Base-by-base conservation (phyloP, 2,329 filamentous ascomycete genomes). In the Sclerotiophoma versabilis region DNA sequence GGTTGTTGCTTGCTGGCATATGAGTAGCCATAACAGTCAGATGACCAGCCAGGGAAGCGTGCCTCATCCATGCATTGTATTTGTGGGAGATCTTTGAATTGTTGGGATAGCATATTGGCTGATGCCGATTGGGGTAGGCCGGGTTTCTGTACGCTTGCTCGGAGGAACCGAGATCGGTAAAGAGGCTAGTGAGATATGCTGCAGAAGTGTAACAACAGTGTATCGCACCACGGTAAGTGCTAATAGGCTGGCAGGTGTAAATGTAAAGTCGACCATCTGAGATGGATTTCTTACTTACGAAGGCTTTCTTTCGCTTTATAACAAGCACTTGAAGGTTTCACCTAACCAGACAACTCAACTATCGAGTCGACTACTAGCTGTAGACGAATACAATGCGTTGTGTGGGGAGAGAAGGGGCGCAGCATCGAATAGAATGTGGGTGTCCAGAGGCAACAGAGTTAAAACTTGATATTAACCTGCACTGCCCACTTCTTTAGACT, bases 41-140 rank as follows among this genome's bases (percentile, higher is more conserved):
- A 26, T 29, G 45, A 42, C 63, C 64, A 65, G 20, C 26, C 10
- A 12, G 30, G 27, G 30, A 46, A 63, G 29, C 51, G 57, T 34
- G 57, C n/a, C 5, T 69, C 66, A 25, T 71, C 67, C 51, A 60
- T 55, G 19, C 54, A 51, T 8, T 64, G 55, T 23, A 75, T 72
- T 41, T 71, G 69, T 15, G 67, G 67, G 15, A 74, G 49, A 54
- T 73, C 69, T 48, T 57, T 34, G 49, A 66, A 73, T 29, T 73
- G 71, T 45, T 63, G 54, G 29, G 53, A 47, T 9, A 52, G 33
- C 64, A 66, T 66, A 14, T 47, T 49, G 36, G n/a, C 15, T 44
- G 38, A 27, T 45, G 17, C 29, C 26, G 25, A 45, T 38, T 45
- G 25, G 33, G 23, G 34, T 32, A 34, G 17, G 34, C 26, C 26